Percentiles rank a stretch among this genome's conserved stretches.
Evolutionary conservation across 768 basidiomycete species (phyloP).

Genomic region (Tricholoma hemisulphureum): DNA sequence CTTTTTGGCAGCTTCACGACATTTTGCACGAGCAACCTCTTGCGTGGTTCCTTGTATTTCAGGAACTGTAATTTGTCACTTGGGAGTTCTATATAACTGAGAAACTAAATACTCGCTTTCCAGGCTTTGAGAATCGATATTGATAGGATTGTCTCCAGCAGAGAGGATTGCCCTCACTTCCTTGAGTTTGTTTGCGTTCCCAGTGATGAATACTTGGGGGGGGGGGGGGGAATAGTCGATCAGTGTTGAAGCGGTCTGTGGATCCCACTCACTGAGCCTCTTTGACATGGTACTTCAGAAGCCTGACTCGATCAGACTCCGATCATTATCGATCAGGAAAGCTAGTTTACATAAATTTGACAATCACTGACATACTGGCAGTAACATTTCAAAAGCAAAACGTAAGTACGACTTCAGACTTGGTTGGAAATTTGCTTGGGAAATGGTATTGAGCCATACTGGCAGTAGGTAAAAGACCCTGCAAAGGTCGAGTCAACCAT

Average conservation of each 20-base stretch:
- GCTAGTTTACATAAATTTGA: too few species aligned
- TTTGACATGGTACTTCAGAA: constrained; percentile 13
- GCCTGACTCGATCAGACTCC: too few species aligned
- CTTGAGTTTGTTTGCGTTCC: constrained; percentile 87
- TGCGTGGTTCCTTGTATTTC: constrained; percentile 93
- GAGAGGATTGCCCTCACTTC: constrained; percentile 86
- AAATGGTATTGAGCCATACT: too few species aligned
- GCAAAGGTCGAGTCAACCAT: too few species aligned
- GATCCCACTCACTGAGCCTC: constrained; percentile 16
- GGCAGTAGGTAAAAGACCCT: too few species aligned
- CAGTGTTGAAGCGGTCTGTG: not conserved
- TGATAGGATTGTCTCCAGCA: constrained; percentile 59
- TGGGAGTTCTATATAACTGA: not conserved
- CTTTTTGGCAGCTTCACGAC: constrained; percentile 77
- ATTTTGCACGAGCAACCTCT: constrained; percentile 88
- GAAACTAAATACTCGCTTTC: constrained; percentile 57
- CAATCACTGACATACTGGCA: too few species aligned
- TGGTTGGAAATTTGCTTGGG: too few species aligned
- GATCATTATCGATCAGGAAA: too few species aligned
- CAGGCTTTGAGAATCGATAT: constrained; percentile 73
- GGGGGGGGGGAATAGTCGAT: not conserved
- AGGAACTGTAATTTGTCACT: constrained; percentile 56
- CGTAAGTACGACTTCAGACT: too few species aligned
- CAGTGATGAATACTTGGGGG: constrained; percentile 83
- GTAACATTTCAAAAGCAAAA: too few species aligned